Evolutionary conservation across 345 rosid species (phyloP), one percentile per base, ranked within the genome.

Genomic region (Euphorbia tirucalli): DNA sequence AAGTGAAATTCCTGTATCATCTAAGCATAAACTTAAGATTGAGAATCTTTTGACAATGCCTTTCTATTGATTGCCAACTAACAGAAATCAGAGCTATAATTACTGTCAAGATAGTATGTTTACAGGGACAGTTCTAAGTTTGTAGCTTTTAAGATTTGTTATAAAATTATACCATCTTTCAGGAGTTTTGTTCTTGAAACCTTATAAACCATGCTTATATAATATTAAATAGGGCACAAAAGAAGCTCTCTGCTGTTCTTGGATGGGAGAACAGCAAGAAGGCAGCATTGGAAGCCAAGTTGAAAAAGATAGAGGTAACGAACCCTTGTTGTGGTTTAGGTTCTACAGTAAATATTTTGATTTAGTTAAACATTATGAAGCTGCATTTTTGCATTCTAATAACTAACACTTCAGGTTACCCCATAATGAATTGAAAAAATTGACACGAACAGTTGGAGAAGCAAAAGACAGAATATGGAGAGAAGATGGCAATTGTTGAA

Each of bases 201-300:
- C n/a, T n/a, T n/a, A n/a, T n/a, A n/a, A 54, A 57, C 25, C 59
- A 59, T 44, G 58, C 11, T 28, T 7, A 49, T n/a, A n/a, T 66
- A 1, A 48, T 65, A 27, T 43, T 77, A 75, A 57, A 72, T 87
- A 95, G 99, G 82, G 88, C 98, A 55, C 90, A 90, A 83, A 95
- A 90, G 81, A 89, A 89, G 81, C 70, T 85, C 2, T 87, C 93
- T 11, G 83, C 66, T 56, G 84, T 92, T 68, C 61, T 71, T 65
- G 87, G 98, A 27, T 87, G 98, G 99, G 99, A 95, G 79, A 93
- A 87, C 81, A 89, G 83, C 81, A 87, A 88, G 85, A 92, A 87
- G 69, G 97, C 97, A 57, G 81, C 87, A 52, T 28, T 77, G 35
- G 99, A 93, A 83, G 92, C 97, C 10, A 78, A 87, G 65, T 87